Conservation (phyloP, 139 green algal species). For the Nannochloris sp. region DNA sequence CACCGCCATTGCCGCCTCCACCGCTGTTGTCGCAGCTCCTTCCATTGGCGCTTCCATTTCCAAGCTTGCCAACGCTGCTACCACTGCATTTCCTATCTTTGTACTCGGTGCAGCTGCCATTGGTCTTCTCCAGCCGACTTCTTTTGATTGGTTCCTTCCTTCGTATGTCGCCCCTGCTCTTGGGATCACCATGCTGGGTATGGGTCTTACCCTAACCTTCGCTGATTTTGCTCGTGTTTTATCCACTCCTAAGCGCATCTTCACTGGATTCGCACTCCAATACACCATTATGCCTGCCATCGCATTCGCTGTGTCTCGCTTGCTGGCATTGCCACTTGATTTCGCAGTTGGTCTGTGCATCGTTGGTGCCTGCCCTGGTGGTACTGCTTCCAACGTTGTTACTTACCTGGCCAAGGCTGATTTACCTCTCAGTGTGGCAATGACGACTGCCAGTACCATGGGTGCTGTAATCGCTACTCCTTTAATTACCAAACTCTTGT, state of each 20-base stretch:
- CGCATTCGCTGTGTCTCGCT: constrained; percentile 42
- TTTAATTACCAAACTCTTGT: constrained; percentile 53
- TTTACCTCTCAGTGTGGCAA: constrained; percentile 30
- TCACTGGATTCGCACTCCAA: constrained; percentile 31
- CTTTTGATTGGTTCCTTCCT: constrained; percentile 46
- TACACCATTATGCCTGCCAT: constrained; percentile 73
- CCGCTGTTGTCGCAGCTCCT: too few species aligned
- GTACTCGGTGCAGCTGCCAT: constrained; percentile 34
- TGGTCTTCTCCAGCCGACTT: constrained; percentile 34
- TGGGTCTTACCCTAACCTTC: constrained; percentile 60
- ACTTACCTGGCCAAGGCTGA: constrained; percentile 57
- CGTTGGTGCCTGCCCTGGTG: constrained; percentile 50
- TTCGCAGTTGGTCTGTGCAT: constrained; percentile 47
- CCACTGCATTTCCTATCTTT: constrained; percentile 54
- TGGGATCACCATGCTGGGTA: constrained; percentile 59
- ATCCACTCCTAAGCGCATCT: constrained; percentile 33
- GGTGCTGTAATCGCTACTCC: constrained; percentile 59
- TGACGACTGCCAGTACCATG: constrained; percentile 52
- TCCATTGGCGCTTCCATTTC: too few species aligned
- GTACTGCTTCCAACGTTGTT: constrained; percentile 71
- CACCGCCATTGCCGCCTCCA: too few species aligned
- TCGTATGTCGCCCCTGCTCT: constrained; percentile 35
- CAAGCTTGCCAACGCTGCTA: constrained; percentile 12
- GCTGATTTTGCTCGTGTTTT: constrained; percentile 38
- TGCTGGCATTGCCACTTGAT: constrained; percentile 16